phyloP scores from a whole-genome alignment of 257 asterid species.

The Capsicum chinense region DNA sequence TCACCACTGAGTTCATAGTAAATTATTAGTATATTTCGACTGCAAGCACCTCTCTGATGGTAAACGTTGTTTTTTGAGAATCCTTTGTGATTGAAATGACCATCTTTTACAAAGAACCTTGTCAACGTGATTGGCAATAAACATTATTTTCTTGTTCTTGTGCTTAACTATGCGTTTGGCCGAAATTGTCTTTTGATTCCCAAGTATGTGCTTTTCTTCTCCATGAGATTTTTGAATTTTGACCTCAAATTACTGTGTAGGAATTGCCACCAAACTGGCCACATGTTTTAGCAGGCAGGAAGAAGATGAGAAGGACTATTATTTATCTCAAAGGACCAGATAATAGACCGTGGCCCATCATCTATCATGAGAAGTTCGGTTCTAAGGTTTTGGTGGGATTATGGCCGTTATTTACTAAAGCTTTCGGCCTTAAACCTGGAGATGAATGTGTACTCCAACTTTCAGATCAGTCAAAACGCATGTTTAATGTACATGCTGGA shows the following conservation, averaged over 20 bases:
- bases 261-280: constrained; percentile 29
- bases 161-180: constrained; percentile 4
- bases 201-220: neutral
- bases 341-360: constrained; percentile 28
- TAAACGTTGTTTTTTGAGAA: neutral
- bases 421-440: constrained; percentile 28
- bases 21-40: neutral
- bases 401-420: constrained; percentile 31
- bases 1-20: neutral
- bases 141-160: neutral
- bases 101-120: neutral
- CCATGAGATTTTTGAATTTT: neutral
- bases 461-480: neutral
- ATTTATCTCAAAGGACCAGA: constrained; percentile 32
- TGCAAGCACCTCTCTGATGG: constrained; percentile 1
- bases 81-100: neutral
- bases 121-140: constrained; percentile 8
- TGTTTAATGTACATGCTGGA: neutral
- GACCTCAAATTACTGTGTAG: constrained; percentile 29
- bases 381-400: constrained; percentile 7
- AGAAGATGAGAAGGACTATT: neutral
- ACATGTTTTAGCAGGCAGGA: neutral
- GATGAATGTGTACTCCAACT: constrained; percentile 31
- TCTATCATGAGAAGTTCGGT: constrained; percentile 18
- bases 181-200: neutral